Conservation (phyloP, 1,284 basidiomycete species). For the Pseudozyma hubeiensis region DNA sequence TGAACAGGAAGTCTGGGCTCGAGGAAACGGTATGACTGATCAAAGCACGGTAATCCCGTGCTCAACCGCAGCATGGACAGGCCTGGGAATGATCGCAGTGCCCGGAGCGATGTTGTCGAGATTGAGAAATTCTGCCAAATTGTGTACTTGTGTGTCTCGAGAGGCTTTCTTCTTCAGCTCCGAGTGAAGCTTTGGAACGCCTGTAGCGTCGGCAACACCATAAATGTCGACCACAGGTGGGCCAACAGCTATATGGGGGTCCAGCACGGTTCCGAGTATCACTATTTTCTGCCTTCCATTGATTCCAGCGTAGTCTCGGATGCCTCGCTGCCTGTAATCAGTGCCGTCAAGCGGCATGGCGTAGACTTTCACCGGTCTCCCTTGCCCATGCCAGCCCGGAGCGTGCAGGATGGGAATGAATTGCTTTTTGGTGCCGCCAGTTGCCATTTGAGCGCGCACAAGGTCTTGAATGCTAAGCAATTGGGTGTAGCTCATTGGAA, state of each 20-base stretch:
- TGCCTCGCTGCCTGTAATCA: not conserved
- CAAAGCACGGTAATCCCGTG: not conserved
- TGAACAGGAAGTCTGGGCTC: too few species aligned
- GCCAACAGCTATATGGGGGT: not conserved
- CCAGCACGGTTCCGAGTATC: not conserved
- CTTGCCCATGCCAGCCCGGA: not conserved
- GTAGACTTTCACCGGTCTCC: not conserved
- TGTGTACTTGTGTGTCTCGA: not conserved
- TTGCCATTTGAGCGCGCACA: conserved; percentile 5
- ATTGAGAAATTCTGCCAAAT: not conserved
- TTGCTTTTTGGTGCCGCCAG: not conserved
- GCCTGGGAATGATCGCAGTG: not conserved
- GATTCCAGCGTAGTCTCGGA: not conserved
- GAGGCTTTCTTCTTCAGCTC: not conserved
- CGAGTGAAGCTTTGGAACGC: not conserved
- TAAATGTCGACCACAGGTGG: conserved; percentile 4
- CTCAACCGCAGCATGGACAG: not conserved
- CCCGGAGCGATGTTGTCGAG: not conserved
- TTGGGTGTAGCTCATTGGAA: not conserved
- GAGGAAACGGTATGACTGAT: too few species aligned
- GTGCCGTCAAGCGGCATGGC: not conserved
- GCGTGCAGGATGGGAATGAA: not conserved
- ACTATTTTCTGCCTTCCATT: conserved; percentile 3
- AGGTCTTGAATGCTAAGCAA: not conserved
- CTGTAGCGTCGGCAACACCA: not conserved